Percentiles rank a stretch among this genome's conserved stretches.
Conservation (phyloP, 2,329 filamentous ascomycete species). For the Scolecobasidium constrictum region DNA sequence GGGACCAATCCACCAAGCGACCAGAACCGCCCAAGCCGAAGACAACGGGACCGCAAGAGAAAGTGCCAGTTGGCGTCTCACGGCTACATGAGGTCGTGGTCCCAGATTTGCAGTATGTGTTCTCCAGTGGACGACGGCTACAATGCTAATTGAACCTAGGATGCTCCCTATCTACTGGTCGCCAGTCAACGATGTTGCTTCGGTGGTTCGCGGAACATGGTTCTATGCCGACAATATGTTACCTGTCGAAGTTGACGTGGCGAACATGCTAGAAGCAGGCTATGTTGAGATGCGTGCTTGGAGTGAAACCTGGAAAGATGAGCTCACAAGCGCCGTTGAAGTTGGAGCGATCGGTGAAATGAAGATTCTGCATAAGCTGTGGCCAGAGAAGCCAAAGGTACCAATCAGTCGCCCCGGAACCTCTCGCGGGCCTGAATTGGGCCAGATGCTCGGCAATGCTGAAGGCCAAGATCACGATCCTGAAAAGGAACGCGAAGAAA, state of each 20-base stretch:
- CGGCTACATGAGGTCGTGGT: slow-evolving; percentile 80
- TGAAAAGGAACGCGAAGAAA: slow-evolving; percentile 31
- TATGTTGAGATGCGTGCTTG: slow-evolving; percentile 80
- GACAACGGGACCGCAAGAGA: slow-evolving; percentile 30
- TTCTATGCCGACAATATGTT: slow-evolving; percentile 95
- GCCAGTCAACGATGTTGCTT: slow-evolving; percentile 77
- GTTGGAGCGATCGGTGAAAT: slow-evolving; percentile 84
- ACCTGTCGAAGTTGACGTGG: slow-evolving; percentile 72
- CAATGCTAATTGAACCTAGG: slow-evolving; percentile 27
- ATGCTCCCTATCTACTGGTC: slow-evolving; percentile 99
- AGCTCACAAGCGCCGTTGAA: slow-evolving; percentile 79
- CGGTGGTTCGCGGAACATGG: slow-evolving; percentile 82
- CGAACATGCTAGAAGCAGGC: slow-evolving; percentile 86
- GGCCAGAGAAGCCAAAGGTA: slow-evolving; percentile 57
- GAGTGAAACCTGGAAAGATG: slow-evolving; percentile 86
- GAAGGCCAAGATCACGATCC: slow-evolving; percentile 25
- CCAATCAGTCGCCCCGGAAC: slow-evolving; percentile 31
- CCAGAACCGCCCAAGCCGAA: slow-evolving; percentile 5
- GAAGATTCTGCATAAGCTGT: slow-evolving; percentile 76
- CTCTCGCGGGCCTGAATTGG: slow-evolving; percentile 15
- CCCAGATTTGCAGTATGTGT: slow-evolving; percentile 47
- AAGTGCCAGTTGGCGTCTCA: slow-evolving; percentile 81
- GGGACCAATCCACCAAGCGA: slow-evolving; percentile 13
- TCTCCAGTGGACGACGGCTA: slow-evolving; percentile 14
- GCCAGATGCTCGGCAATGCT: slow-evolving; percentile 1